Base-by-base conservation (phyloP, 805 yeast genomes). In the Grigorovia humatica region DNA sequence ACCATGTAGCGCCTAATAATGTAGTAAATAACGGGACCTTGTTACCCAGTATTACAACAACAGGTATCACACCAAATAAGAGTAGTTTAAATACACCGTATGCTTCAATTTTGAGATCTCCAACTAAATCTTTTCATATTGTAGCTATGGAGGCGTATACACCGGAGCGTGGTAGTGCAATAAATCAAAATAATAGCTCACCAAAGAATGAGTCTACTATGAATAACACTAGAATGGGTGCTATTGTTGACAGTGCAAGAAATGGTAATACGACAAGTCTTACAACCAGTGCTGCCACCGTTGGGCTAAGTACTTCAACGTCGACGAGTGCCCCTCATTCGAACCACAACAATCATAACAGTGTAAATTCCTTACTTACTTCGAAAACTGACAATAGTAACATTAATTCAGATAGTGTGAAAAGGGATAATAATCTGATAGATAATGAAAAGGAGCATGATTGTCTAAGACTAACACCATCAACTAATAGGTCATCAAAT, bases 131-230 rank as follows among this genome's bases (percentile, higher is more conserved):
- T 7, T 74, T 70, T 55, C 72, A 74, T 48, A 70, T 74, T 1
- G 72, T 74, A 32, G 77, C 81, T n/a, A 64, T 78, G 56, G 85
- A 81, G 57, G 82, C 84, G 4, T 79, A 78, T 57, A 81, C 87
- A 0, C 85, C 85, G 2, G 85, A 80, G 55, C 64, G 85, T 42
- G 83, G 83, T 13, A 61, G 68, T 20, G 55, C 62, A 1, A 44
- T 50, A n/a, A 44, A 52, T 7, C 58, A 57, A 18, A 58, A 54
- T 19, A 54, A 47, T 35, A 59, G 55, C 48, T 59, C 59, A 47
- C 68, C 61, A 52, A 46, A 59, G 51, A 44, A 59, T 50, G 52
- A 59, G 56, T 45, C 66, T 55, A 46, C 53, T 17, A 43, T 52
- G 52, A 44, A 44, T 44, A 30, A 15, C 29, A 13, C n/a, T 17